Evolutionary conservation across 495 filamentous ascomycete genomes (phyloP), one percentile per base, ranked within the genome.

Genomic region (Trichoderma parareesei): DNA sequence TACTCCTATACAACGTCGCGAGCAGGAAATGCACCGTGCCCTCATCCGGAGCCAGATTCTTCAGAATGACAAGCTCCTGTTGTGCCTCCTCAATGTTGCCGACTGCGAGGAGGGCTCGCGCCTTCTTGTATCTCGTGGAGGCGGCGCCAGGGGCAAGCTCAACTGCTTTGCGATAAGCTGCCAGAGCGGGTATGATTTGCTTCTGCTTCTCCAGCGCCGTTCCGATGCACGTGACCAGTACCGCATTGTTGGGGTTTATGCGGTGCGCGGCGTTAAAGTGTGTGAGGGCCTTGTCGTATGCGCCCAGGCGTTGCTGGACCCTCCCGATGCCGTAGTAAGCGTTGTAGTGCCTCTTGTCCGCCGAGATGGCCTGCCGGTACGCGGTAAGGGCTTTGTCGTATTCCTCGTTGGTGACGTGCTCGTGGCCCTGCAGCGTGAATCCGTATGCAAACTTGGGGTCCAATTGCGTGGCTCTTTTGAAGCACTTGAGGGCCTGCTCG

Each of bases 371-470:
- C 38, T 84, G 81, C 44, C 94, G 85, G 72, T 97, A 98, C 13
- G 90, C 85, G 41, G 85, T 84, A 13, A 95, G 81, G 1, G 94
- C 94, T 68, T 96, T 97, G 77, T 97, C 93, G 70, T 91, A 97
- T 74, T 98, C 94, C 71, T 98, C 94, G 66, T 96, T 98, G 33
- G 88, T 83, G n/a, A 97, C 88, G 73, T 96, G 91, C 72, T 98
- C 94, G 71, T 98, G 94, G 2, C 94, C 94, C 71, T 97, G 93
- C 9, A 98, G 78, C 1, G 95, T 97, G 72, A 91, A 97, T 8
- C 91, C 93, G 71, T 98, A 98, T 3, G 94, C 93, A 75, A 97
- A 96, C 44, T 86, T 88, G 7, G 91, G 89, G 73, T 97, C 84
- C 8, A 98, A 78, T 73, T 95, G 90, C 1, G 91, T 96, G 5